A percentile compares a stretch with the other conserved stretches of the same genome.
These are phyloP conservation scores for Cryptosporidium bovis DNA, from an alignment of 169 alveolate species.

Conservation along the genomic window DNA sequence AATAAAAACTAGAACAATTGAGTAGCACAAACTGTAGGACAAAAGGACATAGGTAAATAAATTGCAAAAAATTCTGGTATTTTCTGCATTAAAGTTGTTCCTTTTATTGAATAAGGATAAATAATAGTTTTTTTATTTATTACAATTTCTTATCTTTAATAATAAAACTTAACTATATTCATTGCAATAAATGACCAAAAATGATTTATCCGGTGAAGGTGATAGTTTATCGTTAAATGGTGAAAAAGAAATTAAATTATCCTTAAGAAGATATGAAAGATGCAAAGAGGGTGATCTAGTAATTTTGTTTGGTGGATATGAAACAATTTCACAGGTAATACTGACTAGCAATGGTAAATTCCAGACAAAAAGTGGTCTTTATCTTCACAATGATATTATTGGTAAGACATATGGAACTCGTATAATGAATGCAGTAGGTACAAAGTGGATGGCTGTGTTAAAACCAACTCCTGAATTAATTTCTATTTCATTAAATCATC, in stretches of 20 bases:
- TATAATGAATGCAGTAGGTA: slow-evolving; percentile 75
- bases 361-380: slow-evolving; percentile 42
- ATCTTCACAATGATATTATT: slow-evolving; percentile 61
- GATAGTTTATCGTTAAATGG: neutral
- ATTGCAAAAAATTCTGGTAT: too few species aligned
- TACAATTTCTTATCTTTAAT: neutral
- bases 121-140: neutral
- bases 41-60: too few species aligned
- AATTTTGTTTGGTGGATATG: slow-evolving; percentile 65
- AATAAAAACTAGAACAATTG: neutral
- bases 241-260: neutral
- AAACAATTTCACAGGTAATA: slow-evolving; percentile 26
- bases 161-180: too few species aligned
- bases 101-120: neutral
- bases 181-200: too few species aligned
- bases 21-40: neutral
- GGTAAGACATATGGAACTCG: slow-evolving; percentile 77
- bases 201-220: neutral
- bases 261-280: slow-evolving; percentile 26
- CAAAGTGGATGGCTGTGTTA: slow-evolving; percentile 79
- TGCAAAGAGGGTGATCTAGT: slow-evolving; percentile 67
- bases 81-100: too few species aligned
- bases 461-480: slow-evolving; percentile 84
- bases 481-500: slow-evolving; percentile 81
- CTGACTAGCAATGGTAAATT: slow-evolving; percentile 10